These are phyloP conservation scores for Cafeteria roenbergensis DNA, from an alignment of 108 stramenopile species.

Conservation along the genomic window DNA sequence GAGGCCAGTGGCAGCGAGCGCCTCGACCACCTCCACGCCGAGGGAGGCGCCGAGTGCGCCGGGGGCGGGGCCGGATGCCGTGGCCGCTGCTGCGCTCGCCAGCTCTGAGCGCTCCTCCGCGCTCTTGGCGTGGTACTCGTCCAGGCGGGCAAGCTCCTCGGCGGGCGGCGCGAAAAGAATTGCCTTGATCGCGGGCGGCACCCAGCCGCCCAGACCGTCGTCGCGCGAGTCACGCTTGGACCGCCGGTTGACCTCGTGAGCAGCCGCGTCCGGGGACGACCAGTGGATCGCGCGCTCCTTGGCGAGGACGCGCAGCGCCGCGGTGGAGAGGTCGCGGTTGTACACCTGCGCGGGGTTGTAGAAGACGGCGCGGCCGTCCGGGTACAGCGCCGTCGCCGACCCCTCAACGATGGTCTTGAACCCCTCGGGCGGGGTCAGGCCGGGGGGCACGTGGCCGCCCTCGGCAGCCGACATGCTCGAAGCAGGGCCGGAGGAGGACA, in stretches of 20 bases:
- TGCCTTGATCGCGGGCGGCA: background rate
- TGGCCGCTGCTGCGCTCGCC: background rate
- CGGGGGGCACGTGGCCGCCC: too few species aligned
- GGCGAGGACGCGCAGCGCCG: conserved; percentile 69
- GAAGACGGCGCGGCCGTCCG: conserved; percentile 51
- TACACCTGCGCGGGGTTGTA: conserved; percentile 97
- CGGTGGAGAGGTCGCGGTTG: conserved; percentile 78
- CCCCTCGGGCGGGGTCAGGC: too few species aligned
- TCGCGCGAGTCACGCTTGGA: background rate
- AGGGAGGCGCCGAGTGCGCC: background rate
- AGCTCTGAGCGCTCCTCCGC: conserved; percentile 23
- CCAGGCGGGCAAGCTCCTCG: conserved; percentile 11
- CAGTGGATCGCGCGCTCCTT: conserved; percentile 55
- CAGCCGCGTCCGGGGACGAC: background rate
- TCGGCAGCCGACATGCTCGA: too few species aligned
- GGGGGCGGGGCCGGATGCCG: background rate
- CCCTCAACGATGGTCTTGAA: conserved; percentile 5
- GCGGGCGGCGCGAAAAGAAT: conserved; percentile 14
- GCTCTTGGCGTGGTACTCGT: conserved; percentile 21
- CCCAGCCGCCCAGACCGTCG: background rate
- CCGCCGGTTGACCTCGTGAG: background rate
- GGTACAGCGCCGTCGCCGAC: background rate
- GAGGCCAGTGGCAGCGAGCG: conserved; percentile 85
- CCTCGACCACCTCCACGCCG: conserved; percentile 80
- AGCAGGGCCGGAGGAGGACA: too few species aligned